phyloP scores from a whole-genome alignment of 345 rosid species.

The Punica granatum region DNA sequence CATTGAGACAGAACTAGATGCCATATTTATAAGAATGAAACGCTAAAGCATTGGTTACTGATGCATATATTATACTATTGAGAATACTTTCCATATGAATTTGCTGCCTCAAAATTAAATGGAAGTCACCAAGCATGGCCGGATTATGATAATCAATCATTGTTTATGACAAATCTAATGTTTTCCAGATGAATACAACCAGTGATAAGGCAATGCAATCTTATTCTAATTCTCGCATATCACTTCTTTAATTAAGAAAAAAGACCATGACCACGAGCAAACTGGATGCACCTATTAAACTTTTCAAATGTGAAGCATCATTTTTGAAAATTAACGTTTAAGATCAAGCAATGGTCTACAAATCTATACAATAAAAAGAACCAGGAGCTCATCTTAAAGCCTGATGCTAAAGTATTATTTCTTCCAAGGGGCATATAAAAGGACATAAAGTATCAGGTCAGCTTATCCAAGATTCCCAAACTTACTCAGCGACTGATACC shows the following conservation, averaged over 20 bases:
- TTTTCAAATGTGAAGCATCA: background rate
- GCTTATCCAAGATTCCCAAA: constrained; percentile 5
- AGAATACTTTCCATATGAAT: background rate
- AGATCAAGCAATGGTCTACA: too few relatives aligned
- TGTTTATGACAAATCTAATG: background rate
- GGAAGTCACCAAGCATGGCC: background rate
- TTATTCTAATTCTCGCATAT: background rate
- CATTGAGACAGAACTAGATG: background rate
- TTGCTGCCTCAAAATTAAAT: background rate
- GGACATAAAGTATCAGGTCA: constrained; percentile 7
- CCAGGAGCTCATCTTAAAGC: too few relatives aligned
- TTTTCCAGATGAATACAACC: background rate
- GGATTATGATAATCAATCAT: background rate
- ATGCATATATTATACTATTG: background rate
- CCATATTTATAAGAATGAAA: constrained; percentile 1
- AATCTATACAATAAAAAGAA: too few relatives aligned
- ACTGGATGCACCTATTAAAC: background rate
- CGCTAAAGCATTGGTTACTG: background rate
- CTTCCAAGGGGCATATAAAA: constrained; percentile 1
- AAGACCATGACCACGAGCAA: background rate
- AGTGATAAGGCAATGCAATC: background rate
- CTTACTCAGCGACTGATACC: constrained; percentile 63
- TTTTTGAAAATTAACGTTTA: too few relatives aligned
- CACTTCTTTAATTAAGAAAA: background rate
- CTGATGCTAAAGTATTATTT: too few relatives aligned